Conservation (phyloP, 495 filamentous ascomycete genomes). For the Eremomyces bilateralis region DNA sequence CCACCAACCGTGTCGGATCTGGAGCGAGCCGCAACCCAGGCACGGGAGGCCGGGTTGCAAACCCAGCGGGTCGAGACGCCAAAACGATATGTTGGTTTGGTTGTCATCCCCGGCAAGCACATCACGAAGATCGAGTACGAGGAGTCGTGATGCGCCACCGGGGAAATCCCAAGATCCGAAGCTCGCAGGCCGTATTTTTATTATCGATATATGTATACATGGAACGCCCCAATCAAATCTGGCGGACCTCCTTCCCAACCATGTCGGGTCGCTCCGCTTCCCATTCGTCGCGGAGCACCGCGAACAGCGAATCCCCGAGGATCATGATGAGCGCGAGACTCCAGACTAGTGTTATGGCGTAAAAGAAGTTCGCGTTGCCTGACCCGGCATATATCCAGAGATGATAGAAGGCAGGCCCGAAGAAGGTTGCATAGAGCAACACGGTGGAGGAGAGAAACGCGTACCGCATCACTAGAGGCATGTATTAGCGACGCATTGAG, state of each 20-base stretch:
- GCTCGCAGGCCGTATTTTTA: background rate
- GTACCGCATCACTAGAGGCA: slow-evolving; percentile 59
- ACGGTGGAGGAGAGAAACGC: slow-evolving; percentile 66
- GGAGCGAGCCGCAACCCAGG: slow-evolving; percentile 1
- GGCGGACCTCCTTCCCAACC: slow-evolving; percentile 64
- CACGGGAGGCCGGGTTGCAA: background rate
- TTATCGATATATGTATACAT: background rate
- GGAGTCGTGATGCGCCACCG: slow-evolving; percentile 24
- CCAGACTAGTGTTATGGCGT: slow-evolving; percentile 96
- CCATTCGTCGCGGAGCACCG: slow-evolving; percentile 79
- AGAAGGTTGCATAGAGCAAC: slow-evolving; percentile 64
- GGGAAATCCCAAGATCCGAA: background rate
- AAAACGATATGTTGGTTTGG: slow-evolving; percentile 66
- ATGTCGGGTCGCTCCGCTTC: slow-evolving; percentile 80
- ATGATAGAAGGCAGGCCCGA: slow-evolving; percentile 91
- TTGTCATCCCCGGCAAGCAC: slow-evolving; percentile 72
- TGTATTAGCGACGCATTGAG: background rate
- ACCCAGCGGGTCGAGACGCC: slow-evolving; percentile 14
- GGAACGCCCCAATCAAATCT: slow-evolving; percentile 27
- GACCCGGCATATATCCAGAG: slow-evolving; percentile 97
- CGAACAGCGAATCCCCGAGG: slow-evolving; percentile 68
- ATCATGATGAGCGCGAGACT: slow-evolving; percentile 65
- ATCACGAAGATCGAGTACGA: slow-evolving; percentile 80
- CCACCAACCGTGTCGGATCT: slow-evolving; percentile 26
- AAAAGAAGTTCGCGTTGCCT: slow-evolving; percentile 98